These are phyloP conservation scores for Byssochlamys sp. DNA, from an alignment of 2,329 filamentous ascomycete species.

Conservation along the genomic window DNA sequence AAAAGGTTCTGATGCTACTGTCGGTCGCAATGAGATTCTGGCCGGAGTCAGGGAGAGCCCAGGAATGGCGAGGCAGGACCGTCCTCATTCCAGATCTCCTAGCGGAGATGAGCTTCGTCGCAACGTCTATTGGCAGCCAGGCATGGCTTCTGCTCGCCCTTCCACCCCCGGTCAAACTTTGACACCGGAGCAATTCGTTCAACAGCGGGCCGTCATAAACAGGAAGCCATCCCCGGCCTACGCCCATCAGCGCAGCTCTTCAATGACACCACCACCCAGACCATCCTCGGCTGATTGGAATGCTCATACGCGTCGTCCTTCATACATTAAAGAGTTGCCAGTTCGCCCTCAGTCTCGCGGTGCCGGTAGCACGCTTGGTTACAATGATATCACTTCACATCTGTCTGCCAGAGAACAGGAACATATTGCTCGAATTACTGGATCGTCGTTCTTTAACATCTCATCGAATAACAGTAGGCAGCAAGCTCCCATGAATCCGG, in stretches of 20 bases:
- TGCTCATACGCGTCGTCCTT: slow-evolving; percentile 21
- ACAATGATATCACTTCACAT: slow-evolving; percentile 46
- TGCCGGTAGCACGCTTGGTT: slow-evolving; percentile 42
- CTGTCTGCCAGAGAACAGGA: slow-evolving; percentile 84
- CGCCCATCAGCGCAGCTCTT: slow-evolving; percentile 53
- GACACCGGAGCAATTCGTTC: slow-evolving; percentile 73
- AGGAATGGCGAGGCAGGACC: slow-evolving; percentile 15
- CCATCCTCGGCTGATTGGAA: slow-evolving; percentile 33
- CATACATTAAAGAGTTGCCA: slow-evolving; percentile 26
- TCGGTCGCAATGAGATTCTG: slow-evolving; percentile 16
- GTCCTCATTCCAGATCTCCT: slow-evolving; percentile 29
- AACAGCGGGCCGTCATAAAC: slow-evolving; percentile 57
- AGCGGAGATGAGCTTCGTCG: slow-evolving; percentile 47
- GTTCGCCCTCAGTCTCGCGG: slow-evolving; percentile 49
- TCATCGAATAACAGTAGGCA: slow-evolving; percentile 45
- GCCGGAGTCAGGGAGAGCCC: slow-evolving; percentile 3
- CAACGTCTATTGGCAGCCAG: slow-evolving; percentile 72
- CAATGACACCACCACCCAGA: slow-evolving; percentile 31
- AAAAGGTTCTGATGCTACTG: slow-evolving; percentile 22
- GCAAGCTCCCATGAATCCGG: slow-evolving; percentile 40
- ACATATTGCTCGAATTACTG: slow-evolving; percentile 73
- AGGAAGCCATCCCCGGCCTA: slow-evolving; percentile 45
- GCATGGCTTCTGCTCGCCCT: slow-evolving; percentile 41
- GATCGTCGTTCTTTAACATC: slow-evolving; percentile 64
- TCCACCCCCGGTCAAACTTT: slow-evolving; percentile 47